phyloP scores from a whole-genome alignment of 768 basidiomycete species.

The Sporobolomyces phaffii region DNA sequence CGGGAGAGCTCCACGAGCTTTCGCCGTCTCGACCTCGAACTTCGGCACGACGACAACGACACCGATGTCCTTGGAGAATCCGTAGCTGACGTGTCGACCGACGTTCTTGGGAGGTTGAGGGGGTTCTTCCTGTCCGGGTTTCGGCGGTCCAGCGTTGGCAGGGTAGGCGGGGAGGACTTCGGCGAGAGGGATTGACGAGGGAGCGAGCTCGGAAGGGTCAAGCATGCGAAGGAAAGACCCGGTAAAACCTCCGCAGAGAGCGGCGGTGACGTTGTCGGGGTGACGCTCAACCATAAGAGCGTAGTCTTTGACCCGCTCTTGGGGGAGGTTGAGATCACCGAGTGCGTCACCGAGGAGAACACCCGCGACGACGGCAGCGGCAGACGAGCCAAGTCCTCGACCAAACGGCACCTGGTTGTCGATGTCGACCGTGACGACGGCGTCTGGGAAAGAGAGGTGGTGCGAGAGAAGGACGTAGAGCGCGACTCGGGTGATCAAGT shows the following conservation, averaged over 20 bases:
- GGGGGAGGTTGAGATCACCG: slow-evolving; percentile 64
- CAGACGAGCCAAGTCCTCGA: slow-evolving; percentile 92
- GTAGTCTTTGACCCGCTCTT: slow-evolving; percentile 77
- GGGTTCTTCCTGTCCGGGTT: slow-evolving; percentile 52
- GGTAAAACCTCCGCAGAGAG: slow-evolving; percentile 91
- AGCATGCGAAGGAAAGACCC: slow-evolving; percentile 91
- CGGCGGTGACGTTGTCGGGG: slow-evolving; percentile 97
- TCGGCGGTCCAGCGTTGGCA: slow-evolving; percentile 60
- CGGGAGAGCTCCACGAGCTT: slow-evolving; percentile 84
- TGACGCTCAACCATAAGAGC: slow-evolving; percentile 99
- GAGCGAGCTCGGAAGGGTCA: slow-evolving; percentile 68
- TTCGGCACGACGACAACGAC: slow-evolving; percentile 90
- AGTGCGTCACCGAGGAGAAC: slow-evolving; percentile 82
- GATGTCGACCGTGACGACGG: slow-evolving; percentile 58
- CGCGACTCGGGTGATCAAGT: slow-evolving; percentile 91
- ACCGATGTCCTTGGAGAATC: slow-evolving; percentile 74
- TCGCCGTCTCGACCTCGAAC: slow-evolving; percentile 94
- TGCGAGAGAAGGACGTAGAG: slow-evolving; percentile 96
- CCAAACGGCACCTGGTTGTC: slow-evolving; percentile 97
- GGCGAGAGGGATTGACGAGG: slow-evolving; percentile 82
- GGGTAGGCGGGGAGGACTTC: slow-evolving; percentile 97
- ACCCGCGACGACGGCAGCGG: slow-evolving; percentile 97
- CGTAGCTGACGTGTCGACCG: slow-evolving; percentile 86
- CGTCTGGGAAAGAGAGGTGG: slow-evolving; percentile 56
- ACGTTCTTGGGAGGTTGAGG: slow-evolving; percentile 83